Evolutionary conservation across 1,139 yeast genomes (phyloP).

Genomic region (Candida glucosophila): DNA sequence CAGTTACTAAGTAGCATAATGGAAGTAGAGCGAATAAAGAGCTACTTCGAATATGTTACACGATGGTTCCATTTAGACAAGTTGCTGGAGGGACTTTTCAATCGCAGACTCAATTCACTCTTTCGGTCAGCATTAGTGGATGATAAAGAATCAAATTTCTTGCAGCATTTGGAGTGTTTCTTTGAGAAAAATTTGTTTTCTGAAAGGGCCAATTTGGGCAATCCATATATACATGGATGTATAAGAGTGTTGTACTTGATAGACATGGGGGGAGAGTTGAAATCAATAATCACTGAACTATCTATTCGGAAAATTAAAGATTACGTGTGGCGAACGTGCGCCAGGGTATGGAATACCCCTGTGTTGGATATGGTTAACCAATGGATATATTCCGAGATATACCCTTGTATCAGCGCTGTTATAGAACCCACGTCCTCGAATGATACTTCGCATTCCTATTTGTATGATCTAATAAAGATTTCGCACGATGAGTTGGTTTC

Average conservation of each 20-base stretch:
- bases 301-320: conserved; percentile 31
- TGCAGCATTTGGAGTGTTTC: conserved; percentile 1
- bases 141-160: conserved; percentile 4
- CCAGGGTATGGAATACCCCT: conserved; percentile 33
- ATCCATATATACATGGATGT: conserved; percentile 2
- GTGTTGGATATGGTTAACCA: conserved; percentile 24
- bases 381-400: conserved; percentile 32
- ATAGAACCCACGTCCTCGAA: conserved; percentile 12
- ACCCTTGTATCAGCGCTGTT: conserved; percentile 26
- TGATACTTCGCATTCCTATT: conserved; percentile 8
- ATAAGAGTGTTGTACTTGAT: conserved; percentile 12
- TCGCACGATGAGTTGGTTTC: conserved; percentile 39
- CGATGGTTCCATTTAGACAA: conserved; percentile 13
- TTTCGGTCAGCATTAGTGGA: conserved; percentile 11
- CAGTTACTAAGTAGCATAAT: conserved; percentile 4
- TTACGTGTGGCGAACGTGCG: conserved; percentile 27
- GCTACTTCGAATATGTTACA: conserved; percentile 8
- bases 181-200: not conserved
- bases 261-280: conserved; percentile 25
- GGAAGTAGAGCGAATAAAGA: conserved; percentile 8
- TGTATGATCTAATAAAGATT: conserved; percentile 27
- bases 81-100: conserved; percentile 14
- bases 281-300: conserved; percentile 30
- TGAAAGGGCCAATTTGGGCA: not conserved
- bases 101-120: conserved; percentile 18